phyloP scores from a whole-genome alignment of 495 filamentous ascomycete genomes.

The Tuber magnatum region DNA sequence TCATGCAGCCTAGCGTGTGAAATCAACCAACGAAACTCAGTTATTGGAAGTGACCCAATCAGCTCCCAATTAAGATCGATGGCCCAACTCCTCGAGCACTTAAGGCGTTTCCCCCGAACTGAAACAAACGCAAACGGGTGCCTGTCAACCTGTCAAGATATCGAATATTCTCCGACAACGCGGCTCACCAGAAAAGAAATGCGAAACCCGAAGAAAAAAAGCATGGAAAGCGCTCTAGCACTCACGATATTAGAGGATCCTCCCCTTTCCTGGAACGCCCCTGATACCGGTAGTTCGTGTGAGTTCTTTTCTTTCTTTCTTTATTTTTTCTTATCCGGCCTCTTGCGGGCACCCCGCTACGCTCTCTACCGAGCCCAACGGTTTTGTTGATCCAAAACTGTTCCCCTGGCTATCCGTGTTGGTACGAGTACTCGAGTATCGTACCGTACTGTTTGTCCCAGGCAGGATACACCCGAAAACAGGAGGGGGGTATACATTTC shows the following conservation, averaged over 20 bases:
- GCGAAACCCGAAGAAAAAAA: not conserved
- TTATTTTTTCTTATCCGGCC: not conserved
- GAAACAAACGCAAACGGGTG: slow-evolving; percentile 35
- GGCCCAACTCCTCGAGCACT: slow-evolving; percentile 26
- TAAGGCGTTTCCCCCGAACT: slow-evolving; percentile 30
- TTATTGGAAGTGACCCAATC: slow-evolving; percentile 19
- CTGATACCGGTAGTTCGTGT: not conserved
- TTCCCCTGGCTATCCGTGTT: not conserved
- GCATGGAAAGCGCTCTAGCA: not conserved
- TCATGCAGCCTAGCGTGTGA: slow-evolving; percentile 34
- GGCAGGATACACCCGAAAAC: not conserved
- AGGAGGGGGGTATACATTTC: not conserved
- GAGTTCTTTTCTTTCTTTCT: not conserved
- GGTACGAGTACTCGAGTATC: not conserved
- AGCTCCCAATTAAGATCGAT: slow-evolving; percentile 27
- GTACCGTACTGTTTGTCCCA: too few species aligned
- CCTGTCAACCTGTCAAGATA: slow-evolving; percentile 29
- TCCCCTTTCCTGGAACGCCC: not conserved
- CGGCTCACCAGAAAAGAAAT: slow-evolving; percentile 8
- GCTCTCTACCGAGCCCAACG: not conserved
- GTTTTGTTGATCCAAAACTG: not conserved
- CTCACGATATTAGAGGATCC: not conserved
- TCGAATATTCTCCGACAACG: slow-evolving; percentile 32
- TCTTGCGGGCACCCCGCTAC: not conserved
- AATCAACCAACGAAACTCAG: slow-evolving; percentile 29